A percentile compares a stretch with the other conserved stretches of the same genome.
These are phyloP conservation scores for Lagerstroemia speciosa DNA, from an alignment of 345 rosid genomes.

Conservation along the genomic window DNA sequence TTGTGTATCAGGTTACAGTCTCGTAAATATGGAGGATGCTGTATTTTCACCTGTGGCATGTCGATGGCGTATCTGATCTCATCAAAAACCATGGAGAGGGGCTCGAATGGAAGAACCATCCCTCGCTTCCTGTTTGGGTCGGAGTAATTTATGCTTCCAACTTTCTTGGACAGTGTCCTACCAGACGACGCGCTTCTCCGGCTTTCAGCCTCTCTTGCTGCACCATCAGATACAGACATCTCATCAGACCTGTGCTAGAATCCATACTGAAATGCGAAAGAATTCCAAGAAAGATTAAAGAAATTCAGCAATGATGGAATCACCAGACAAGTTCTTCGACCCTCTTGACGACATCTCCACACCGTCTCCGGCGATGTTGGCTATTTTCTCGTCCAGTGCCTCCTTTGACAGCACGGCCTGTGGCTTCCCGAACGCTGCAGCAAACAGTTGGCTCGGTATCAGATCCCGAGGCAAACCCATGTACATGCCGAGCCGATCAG, in stretches of 20 bases:
- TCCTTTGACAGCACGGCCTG: slow-evolving; percentile 46
- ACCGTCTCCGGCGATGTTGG: slow-evolving; percentile 18
- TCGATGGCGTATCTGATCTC: slow-evolving; percentile 53
- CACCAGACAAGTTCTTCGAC: slow-evolving; percentile 26
- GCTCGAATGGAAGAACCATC: slow-evolving; percentile 62
- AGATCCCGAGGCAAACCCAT: slow-evolving; percentile 5
- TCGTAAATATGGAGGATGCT: no score
- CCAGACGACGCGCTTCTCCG: slow-evolving; percentile 17
- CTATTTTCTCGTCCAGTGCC: slow-evolving; percentile 31
- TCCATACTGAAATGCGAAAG: not conserved
- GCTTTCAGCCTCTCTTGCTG: slow-evolving; percentile 26
- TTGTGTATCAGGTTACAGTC: no score
- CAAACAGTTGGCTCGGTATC: not conserved
- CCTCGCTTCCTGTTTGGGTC: slow-evolving; percentile 32
- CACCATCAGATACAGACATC: slow-evolving; percentile 12
- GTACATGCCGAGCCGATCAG: not conserved
- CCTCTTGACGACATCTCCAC: slow-evolving; percentile 28
- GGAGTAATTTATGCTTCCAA: slow-evolving; percentile 21
- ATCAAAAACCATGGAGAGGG: slow-evolving; percentile 46
- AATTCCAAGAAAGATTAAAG: not conserved
- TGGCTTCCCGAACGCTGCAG: slow-evolving; percentile 56
- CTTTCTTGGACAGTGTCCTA: slow-evolving; percentile 27
- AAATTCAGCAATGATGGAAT: slow-evolving; percentile 5
- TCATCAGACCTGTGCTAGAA: slow-evolving; percentile 5
- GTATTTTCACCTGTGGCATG: slow-evolving; percentile 47